Evolutionary conservation across 352 stramenopile species (phyloP).

Genomic region (Aphanomyces astaci): DNA sequence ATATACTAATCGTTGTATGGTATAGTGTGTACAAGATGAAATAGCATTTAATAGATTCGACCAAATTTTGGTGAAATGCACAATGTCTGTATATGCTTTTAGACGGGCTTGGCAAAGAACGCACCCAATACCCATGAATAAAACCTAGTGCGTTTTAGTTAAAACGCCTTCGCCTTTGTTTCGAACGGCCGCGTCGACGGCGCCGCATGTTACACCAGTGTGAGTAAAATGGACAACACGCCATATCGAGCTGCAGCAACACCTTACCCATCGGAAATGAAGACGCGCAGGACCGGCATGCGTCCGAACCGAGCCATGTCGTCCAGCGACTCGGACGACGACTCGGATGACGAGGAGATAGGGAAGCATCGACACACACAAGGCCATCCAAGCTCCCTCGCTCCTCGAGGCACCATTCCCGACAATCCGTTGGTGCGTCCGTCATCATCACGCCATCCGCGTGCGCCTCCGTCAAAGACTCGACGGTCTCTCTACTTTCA

Average conservation of each 20-base stretch:
- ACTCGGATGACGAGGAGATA: constrained; percentile 7
- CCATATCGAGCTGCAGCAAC: background rate
- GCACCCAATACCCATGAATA: too few relatives aligned
- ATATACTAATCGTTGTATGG: too few relatives aligned
- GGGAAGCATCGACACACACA: background rate
- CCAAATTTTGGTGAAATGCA: too few relatives aligned
- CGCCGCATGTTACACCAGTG: background rate
- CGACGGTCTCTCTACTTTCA: constrained; percentile 63
- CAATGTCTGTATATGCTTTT: too few relatives aligned
- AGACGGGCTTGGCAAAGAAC: too few relatives aligned
- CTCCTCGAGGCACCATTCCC: background rate
- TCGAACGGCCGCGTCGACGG: background rate
- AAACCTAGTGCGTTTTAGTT: background rate
- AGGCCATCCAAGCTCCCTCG: background rate
- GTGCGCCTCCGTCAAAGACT: background rate
- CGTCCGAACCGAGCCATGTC: background rate
- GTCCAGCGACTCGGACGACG: constrained; percentile 14
- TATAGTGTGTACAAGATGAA: too few relatives aligned
- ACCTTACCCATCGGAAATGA: background rate
- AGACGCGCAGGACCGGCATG: background rate
- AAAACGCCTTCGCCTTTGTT: background rate
- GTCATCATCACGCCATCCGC: background rate
- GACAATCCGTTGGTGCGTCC: background rate
- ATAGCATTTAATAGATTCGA: too few relatives aligned
- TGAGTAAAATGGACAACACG: background rate